Evolutionary conservation across 805 yeast genomes (phyloP).

Genomic region (Nakazawaea populi): DNA sequence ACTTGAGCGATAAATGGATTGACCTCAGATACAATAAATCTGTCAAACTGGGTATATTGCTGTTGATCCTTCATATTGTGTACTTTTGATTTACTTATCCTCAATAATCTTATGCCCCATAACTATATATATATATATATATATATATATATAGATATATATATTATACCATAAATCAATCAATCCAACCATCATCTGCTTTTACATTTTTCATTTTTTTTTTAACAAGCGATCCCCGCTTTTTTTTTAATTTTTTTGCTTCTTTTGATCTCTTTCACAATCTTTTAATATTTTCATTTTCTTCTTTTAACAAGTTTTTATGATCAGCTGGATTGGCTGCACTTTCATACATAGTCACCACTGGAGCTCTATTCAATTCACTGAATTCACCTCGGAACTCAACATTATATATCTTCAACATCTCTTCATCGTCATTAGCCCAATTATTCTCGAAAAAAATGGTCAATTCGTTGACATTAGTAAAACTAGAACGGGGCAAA

Average conservation of each 20-base stretch:
- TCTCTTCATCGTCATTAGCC: slow-evolving; percentile 54
- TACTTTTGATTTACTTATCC: too few species aligned
- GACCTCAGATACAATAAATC: slow-evolving; percentile 34
- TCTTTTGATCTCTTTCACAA: neutral
- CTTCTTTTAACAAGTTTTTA: slow-evolving; percentile 29
- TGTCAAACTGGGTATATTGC: slow-evolving; percentile 16
- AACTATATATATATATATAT: too few species aligned
- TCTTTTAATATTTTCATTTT: slow-evolving; percentile 12
- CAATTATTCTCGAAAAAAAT: slow-evolving; percentile 65
- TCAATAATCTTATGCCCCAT: too few species aligned
- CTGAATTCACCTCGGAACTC: slow-evolving; percentile 75
- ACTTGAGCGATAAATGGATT: slow-evolving; percentile 48
- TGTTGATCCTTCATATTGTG: neutral
- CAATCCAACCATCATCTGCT: too few species aligned
- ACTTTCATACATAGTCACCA: slow-evolving; percentile 75
- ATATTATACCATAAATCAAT: too few species aligned
- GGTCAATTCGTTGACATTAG: slow-evolving; percentile 63
- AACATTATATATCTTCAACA: slow-evolving; percentile 54
- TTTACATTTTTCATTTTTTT: too few species aligned
- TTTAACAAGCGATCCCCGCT: too few species aligned
- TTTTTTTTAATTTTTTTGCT: neutral
- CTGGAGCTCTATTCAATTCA: slow-evolving; percentile 58
- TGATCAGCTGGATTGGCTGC: slow-evolving; percentile 94
- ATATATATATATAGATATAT: too few species aligned
- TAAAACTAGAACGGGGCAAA: slow-evolving; percentile 68